phyloP scores from a whole-genome alignment of 2,329 filamentous ascomycete species.

The Lojkania enalia region DNA sequence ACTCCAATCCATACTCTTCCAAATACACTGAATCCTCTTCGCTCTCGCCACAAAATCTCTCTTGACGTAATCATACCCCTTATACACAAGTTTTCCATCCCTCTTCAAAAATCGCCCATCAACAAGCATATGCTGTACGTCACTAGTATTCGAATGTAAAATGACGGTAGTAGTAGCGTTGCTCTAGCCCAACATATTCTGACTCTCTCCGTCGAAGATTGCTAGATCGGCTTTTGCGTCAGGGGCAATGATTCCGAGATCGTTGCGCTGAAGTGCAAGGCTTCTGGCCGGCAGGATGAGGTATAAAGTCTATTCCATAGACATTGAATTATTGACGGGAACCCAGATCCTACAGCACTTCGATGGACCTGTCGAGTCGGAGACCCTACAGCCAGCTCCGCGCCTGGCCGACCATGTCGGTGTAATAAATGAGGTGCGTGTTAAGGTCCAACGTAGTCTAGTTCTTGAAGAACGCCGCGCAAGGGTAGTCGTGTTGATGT shows the following conservation, averaged over 20 bases:
- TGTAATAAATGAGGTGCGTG: constrained; percentile 57
- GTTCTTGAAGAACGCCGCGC: constrained; percentile 51
- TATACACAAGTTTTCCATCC: constrained; percentile 43
- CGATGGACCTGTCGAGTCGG: constrained; percentile 46
- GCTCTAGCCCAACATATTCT: constrained; percentile 57
- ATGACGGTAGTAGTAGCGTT: constrained; percentile 62
- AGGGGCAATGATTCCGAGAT: constrained; percentile 54
- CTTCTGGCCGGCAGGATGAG: constrained; percentile 59
- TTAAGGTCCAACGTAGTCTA: constrained; percentile 59
- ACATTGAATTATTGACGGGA: constrained; percentile 56
- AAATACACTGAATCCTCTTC: neutral
- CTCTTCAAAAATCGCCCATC: constrained; percentile 55
- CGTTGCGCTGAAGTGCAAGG: constrained; percentile 54
- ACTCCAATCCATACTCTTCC: neutral
- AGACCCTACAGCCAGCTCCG: constrained; percentile 58
- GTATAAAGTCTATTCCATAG: constrained; percentile 58
- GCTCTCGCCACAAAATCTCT: neutral
- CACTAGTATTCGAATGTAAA: constrained; percentile 58
- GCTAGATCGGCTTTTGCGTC: constrained; percentile 61
- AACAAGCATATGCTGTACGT: constrained; percentile 57
- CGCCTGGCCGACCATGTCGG: constrained; percentile 52
- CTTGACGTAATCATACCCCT: constrained; percentile 13
- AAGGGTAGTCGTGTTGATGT: constrained; percentile 59
- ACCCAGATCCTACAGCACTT: constrained; percentile 49
- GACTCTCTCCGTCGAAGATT: constrained; percentile 56